These are phyloP conservation scores for Blastobotrys parvus DNA, from an alignment of 805 yeast genomes.

Conservation along the genomic window DNA sequence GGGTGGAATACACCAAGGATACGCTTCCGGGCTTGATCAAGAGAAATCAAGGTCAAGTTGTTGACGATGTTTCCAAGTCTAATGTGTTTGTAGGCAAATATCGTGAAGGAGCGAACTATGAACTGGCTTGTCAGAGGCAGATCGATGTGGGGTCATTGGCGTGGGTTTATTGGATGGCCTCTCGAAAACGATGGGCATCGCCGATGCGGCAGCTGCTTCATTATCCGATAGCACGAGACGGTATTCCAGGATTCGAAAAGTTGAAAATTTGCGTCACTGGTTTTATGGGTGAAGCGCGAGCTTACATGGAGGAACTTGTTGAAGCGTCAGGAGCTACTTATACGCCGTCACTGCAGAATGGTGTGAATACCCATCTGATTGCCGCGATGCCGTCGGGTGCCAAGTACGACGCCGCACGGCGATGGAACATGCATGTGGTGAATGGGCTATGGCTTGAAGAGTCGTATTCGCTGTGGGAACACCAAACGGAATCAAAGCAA, in stretches of 20 bases:
- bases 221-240: conserved; percentile 53
- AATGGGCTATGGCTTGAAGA: conserved; percentile 90
- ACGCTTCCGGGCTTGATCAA: conserved; percentile 36
- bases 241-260: conserved; percentile 46
- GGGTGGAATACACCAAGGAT: conserved; percentile 34
- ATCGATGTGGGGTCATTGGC: conserved; percentile 53
- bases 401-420: conserved; percentile 64
- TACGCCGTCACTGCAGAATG: conserved; percentile 54
- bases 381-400: conserved; percentile 61
- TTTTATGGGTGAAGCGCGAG: conserved; percentile 77
- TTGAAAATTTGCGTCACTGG: conserved; percentile 62
- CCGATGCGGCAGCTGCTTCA: conserved; percentile 55
- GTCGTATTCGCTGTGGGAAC: conserved; percentile 54
- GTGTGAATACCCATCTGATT: conserved; percentile 50
- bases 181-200: conserved; percentile 43
- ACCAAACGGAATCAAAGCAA: conserved; percentile 37
- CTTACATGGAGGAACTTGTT: conserved; percentile 57
- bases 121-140: conserved; percentile 34
- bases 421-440: conserved; percentile 56
- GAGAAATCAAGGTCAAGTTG: conserved; percentile 47
- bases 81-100: conserved; percentile 55
- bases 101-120: conserved; percentile 50
- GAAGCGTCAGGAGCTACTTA: conserved; percentile 67
- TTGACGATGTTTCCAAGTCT: conserved; percentile 24
- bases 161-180: conserved; percentile 69